Evolutionary conservation across 805 yeast genomes (phyloP).

Genomic region (Clavispora fructus): DNA sequence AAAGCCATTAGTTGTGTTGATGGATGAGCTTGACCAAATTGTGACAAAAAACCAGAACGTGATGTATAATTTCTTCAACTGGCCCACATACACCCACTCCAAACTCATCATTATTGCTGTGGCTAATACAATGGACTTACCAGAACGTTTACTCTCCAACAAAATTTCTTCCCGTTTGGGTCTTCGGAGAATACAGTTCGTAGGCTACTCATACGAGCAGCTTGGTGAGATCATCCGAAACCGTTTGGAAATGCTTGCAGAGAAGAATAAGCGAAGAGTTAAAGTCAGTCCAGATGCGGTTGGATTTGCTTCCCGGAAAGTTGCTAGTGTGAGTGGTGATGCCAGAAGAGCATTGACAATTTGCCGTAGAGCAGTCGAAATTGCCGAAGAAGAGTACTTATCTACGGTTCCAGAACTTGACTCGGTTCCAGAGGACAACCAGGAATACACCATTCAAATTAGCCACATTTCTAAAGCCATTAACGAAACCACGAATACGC

Average conservation of each 20-base stretch:
- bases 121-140: constrained; percentile 96
- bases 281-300: constrained; percentile 65
- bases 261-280: constrained; percentile 36
- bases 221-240: constrained; percentile 68
- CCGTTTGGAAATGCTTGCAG: constrained; percentile 48
- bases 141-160: constrained; percentile 81
- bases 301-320: constrained; percentile 87
- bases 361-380: constrained; percentile 82
- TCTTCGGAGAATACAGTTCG: constrained; percentile 75
- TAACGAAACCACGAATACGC: constrained; percentile 71
- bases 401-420: constrained; percentile 16
- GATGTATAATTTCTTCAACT: constrained; percentile 93
- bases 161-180: constrained; percentile 92
- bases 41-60: constrained; percentile 78
- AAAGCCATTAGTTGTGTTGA: constrained; percentile 63
- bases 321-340: constrained; percentile 96
- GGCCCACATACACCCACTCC: constrained; percentile 86
- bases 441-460: constrained; percentile 55
- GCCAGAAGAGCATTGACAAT: constrained; percentile 89
- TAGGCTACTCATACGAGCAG: constrained; percentile 82
- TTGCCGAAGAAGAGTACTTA: constrained; percentile 65
- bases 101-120: constrained; percentile 84
- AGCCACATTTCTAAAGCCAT: constrained; percentile 76
- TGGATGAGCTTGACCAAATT: constrained; percentile 93
- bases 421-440: constrained; percentile 23